phyloP scores from a whole-genome alignment of 78 protist species.

The Isochrysis galbana region DNA sequence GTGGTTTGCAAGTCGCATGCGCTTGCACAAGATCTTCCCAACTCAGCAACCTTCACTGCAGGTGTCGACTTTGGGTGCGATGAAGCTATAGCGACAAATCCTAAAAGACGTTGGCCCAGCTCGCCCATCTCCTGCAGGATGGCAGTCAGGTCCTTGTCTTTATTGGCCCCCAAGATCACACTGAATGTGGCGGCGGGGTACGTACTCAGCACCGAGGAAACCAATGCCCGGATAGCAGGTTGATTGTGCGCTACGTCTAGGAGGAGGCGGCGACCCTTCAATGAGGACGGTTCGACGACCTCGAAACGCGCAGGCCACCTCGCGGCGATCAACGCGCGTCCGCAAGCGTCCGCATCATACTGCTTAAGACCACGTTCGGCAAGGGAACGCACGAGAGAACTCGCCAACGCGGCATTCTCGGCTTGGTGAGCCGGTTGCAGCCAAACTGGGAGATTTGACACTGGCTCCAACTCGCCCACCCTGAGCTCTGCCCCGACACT shows the following conservation, averaged over 20 bases:
- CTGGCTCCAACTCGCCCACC: too few species aligned
- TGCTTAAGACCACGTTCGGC: not conserved
- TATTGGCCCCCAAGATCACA: not conserved
- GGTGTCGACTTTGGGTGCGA: not conserved
- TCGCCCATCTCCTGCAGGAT: not conserved
- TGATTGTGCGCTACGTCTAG: conserved; percentile 10
- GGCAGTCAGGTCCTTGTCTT: not conserved
- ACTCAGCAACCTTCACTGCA: not conserved
- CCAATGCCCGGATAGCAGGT: not conserved
- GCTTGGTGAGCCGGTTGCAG: not conserved
- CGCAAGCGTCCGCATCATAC: too few species aligned
- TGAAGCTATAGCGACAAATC: not conserved
- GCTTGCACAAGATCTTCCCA: too few species aligned
- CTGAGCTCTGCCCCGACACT: too few species aligned
- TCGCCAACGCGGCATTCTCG: not conserved
- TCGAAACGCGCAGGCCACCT: not conserved
- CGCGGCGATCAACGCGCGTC: not conserved
- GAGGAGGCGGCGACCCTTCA: not conserved
- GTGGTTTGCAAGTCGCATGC: not conserved
- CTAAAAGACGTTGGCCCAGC: not conserved
- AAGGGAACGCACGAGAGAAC: not conserved
- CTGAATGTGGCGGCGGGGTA: not conserved
- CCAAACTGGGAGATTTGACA: not conserved
- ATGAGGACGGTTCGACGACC: too few species aligned
- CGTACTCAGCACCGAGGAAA: not conserved